phyloP scores from a whole-genome alignment of 169 alveolate genomes.

The Plasmodium falciparum region DNA sequence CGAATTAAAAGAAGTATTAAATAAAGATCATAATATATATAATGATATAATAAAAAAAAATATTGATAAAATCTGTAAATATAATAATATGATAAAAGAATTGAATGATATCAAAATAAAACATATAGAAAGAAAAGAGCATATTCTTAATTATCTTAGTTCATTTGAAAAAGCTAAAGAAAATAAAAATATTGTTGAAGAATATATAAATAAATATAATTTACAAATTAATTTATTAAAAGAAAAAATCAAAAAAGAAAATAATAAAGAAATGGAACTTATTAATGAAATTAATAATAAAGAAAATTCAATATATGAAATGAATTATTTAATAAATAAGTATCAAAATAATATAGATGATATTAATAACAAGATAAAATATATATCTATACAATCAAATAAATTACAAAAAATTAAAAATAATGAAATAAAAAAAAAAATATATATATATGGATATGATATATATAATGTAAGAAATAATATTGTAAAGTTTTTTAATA shows the following conservation, averaged over 20 bases:
- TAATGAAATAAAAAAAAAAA: slow-evolving; percentile 32
- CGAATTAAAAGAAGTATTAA: slow-evolving; percentile 45
- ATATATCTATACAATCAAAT: slow-evolving; percentile 12
- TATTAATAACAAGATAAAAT: slow-evolving; percentile 21
- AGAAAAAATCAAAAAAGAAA: slow-evolving; percentile 36
- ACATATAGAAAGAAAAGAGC: slow-evolving; percentile 14
- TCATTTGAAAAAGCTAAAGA: slow-evolving; percentile 61
- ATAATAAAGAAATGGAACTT: slow-evolving; percentile 15
- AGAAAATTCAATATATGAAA: slow-evolving; percentile 55
- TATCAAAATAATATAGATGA: slow-evolving; percentile 6
- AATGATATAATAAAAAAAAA: slow-evolving; percentile 50
- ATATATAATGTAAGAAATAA: slow-evolving; percentile 29
- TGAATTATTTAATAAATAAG: slow-evolving; percentile 34
- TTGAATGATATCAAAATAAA: slow-evolving; percentile 3
- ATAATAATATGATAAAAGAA: slow-evolving; percentile 77
- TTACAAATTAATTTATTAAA: slow-evolving; percentile 11
- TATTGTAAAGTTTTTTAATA: slow-evolving; percentile 16
- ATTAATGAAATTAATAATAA: slow-evolving; percentile 25
- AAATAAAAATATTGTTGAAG: slow-evolving; percentile 37
- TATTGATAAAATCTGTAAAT: slow-evolving; percentile 60
- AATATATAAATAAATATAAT: slow-evolving; percentile 33
- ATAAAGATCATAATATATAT: slow-evolving; percentile 60
- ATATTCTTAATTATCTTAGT: slow-evolving; percentile 16
- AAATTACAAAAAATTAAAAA: slow-evolving; percentile 62
- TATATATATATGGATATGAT: slow-evolving; percentile 72